Base-by-base conservation (phyloP, 441 rosid species). In the Cnidoscolus chayamansa region DNA sequence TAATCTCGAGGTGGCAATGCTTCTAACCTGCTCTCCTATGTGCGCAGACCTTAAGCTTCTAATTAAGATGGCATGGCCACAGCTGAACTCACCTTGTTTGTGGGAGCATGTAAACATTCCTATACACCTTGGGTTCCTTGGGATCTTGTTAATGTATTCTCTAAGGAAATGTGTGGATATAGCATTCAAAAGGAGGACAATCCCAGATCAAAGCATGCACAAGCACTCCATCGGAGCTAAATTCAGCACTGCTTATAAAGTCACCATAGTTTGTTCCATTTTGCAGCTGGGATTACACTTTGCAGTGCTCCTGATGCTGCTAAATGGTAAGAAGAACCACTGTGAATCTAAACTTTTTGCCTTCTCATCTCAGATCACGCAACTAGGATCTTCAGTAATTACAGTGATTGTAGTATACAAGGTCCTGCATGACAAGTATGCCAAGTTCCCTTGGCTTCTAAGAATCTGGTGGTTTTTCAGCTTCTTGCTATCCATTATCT, bases 381-480 rank as follows among this genome's bases (percentile, higher is more conserved):
- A 90, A 61, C 77, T 87, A n/a, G 63, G 81, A 30, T 85, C 88
- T 1, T 88, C 94, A 88, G 81, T 76, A 19, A 65, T 78, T 9
- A 74, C 86, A 20, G 76, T 86, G 71, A 32, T 88, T 51, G 73
- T 65, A 17, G 70, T 84, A 5, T 79, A 76, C 80, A 84, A 76
- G 80, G 80, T 82, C 53, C 85, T 74, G 17, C 70, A 51, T 35
- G 62, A 55, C 8, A 81, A 64, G 76, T 56, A 74, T 45, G 49
- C 72, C 69, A 83, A 77, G 80, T 87, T 87, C 79, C 93, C 98
- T 57, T 87, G 89, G 91, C 80, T 85, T 75, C 72, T 92, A 72
- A 84, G 99, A 78, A 75, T 83, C 55, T 95, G 98, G 99, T 95
- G 99, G 98, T 72, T 87, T 72, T 89, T 85, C 84, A 84, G 84